Evolutionary conservation across 495 filamentous ascomycete genomes (phyloP).

Genomic region (Geoglossum glabrum): DNA sequence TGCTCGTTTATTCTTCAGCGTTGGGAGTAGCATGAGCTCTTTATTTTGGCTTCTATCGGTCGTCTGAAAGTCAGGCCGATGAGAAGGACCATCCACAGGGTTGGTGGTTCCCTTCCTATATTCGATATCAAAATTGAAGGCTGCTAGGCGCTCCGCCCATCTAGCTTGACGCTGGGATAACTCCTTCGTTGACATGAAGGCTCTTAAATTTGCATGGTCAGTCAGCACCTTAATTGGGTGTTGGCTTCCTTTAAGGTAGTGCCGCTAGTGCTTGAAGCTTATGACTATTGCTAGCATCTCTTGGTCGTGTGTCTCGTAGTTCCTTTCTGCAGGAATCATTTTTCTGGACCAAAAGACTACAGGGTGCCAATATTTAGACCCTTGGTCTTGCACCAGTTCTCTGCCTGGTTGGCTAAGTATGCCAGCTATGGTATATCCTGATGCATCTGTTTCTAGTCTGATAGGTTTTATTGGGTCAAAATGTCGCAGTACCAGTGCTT

Average conservation of each 20-base stretch:
- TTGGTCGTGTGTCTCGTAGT: constrained; percentile 11
- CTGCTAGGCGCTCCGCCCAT: constrained; percentile 6
- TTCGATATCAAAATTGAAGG: constrained; percentile 8
- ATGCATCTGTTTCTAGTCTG: constrained; percentile 14
- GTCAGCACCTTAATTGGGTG: constrained; percentile 4
- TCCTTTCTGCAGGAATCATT: constrained; percentile 7
- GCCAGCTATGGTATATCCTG: constrained; percentile 8
- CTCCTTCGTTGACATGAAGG: constrained; percentile 4
- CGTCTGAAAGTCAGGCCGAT: constrained; percentile 5
- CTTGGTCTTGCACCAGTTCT: background rate
- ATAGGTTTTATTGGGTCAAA: constrained; percentile 8
- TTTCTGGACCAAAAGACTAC: constrained; percentile 12
- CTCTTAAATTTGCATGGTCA: constrained; percentile 8
- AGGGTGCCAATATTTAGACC: constrained; percentile 1
- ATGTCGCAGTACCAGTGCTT: constrained; percentile 6
- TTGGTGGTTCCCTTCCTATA: constrained; percentile 7
- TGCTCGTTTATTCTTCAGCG: background rate
- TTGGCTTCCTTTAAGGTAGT: constrained; percentile 6
- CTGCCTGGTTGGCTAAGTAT: constrained; percentile 4
- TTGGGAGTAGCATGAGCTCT: background rate
- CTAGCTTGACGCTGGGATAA: constrained; percentile 3
- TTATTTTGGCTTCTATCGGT: background rate
- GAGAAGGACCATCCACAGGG: constrained; percentile 7
- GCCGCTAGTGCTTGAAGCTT: constrained; percentile 10
- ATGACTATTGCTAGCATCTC: constrained; percentile 14